phyloP scores from a whole-genome alignment of 208 protist species.

The Trypanosoma avium region DNA sequence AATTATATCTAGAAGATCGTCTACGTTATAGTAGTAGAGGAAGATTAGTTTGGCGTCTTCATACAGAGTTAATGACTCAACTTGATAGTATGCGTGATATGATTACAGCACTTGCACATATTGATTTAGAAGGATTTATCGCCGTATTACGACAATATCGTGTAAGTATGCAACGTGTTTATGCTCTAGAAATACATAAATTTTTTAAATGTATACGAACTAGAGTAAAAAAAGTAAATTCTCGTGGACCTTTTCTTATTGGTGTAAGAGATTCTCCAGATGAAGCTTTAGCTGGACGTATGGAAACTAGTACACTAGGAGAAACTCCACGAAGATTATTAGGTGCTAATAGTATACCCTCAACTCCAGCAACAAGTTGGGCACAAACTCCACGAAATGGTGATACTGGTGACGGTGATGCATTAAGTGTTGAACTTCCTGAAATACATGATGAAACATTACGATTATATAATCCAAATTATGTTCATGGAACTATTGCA shows the following conservation, averaged over 20 bases:
- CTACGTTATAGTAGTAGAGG: conserved; percentile 51
- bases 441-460: conserved; percentile 45
- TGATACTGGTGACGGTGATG: conserved; percentile 22
- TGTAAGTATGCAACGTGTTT: conserved; percentile 79
- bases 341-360: background rate
- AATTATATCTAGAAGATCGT: conserved; percentile 56
- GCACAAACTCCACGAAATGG: conserved; percentile 9
- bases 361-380: conserved; percentile 6
- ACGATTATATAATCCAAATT: conserved; percentile 25
- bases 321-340: conserved; percentile 1
- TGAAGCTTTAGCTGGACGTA: conserved; percentile 26
- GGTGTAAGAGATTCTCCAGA: conserved; percentile 45
- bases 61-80: conserved; percentile 57
- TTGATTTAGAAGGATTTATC: conserved; percentile 72
- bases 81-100: conserved; percentile 65
- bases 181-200: conserved; percentile 60
- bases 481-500: background rate
- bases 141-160: conserved; percentile 74
- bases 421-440: conserved; percentile 57
- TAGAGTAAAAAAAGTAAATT: conserved; percentile 57
- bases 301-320: conserved; percentile 11
- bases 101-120: conserved; percentile 55
- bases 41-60: conserved; percentile 72
- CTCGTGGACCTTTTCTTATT: conserved; percentile 41
- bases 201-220: conserved; percentile 75